Percentiles rank a stretch among this genome's conserved stretches.
These are phyloP conservation scores for Lycium ferocissimum DNA, from an alignment of 257 asterid species.

Conservation along the genomic window DNA sequence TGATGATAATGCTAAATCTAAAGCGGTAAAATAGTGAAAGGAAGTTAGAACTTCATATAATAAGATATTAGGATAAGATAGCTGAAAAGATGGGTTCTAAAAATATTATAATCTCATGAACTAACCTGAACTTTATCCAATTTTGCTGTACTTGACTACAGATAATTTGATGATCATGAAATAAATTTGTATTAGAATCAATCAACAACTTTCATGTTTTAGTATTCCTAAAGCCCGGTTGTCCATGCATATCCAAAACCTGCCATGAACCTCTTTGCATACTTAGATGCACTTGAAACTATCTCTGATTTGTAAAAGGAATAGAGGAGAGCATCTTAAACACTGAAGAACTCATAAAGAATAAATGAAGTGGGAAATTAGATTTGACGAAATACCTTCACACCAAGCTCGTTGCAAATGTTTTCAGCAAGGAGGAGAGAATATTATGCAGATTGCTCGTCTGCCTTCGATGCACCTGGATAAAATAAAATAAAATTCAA, in stretches of 20 bases:
- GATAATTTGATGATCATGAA: no score
- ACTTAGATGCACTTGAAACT: not conserved
- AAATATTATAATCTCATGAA: no score
- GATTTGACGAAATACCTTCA: slow-evolving; percentile 58
- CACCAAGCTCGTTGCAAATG: slow-evolving; percentile 75
- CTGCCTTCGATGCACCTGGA: slow-evolving; percentile 85
- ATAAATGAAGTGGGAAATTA: not conserved
- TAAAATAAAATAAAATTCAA: slow-evolving; percentile 17
- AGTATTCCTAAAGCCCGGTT: not conserved
- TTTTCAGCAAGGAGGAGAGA: slow-evolving; percentile 95
- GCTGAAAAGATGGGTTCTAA: no score
- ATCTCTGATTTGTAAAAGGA: not conserved
- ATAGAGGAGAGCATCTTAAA: not conserved
- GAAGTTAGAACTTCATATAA: no score
- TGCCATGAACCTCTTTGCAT: not conserved
- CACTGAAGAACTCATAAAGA: not conserved
- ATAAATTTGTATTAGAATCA: no score
- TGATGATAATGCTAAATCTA: no score
- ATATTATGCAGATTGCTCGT: slow-evolving; percentile 88
- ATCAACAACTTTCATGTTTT: no score
- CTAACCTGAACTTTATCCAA: no score
- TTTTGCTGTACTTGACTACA: no score
- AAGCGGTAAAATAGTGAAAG: no score
- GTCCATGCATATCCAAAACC: not conserved
- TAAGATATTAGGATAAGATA: no score